Base-by-base conservation (phyloP, 805 yeast genomes). In the Cyberlindnera meyerae region DNA sequence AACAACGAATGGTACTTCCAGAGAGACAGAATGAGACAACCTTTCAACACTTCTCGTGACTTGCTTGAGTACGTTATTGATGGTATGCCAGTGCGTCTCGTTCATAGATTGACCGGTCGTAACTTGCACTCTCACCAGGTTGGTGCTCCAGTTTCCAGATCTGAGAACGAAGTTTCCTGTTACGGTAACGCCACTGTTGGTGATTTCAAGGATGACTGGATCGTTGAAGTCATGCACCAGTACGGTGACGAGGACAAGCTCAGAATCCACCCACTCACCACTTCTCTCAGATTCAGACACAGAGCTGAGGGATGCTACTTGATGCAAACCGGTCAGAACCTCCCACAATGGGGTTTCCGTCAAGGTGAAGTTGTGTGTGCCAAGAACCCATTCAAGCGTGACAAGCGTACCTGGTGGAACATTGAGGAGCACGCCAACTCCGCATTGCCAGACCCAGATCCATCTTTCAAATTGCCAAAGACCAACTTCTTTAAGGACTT, bases 321-420 rank as follows among this genome's bases (percentile, higher is more conserved):
- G 55, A 84, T 89, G 47, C 84, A 90, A 11, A 72, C 93, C 9
- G 97, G 96, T 30, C 64, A 68, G 47, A 58, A 75, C 17, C 79
- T 89, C 55, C 99, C 99, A 14, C 79, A 77, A 13, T 93, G 99
- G 99, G 99, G 98, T 15, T 93, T 90, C 74, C 77, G 87, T 58
- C 99, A 93, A 68, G 95, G 96, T 45, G 99, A 93, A 66, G 90
- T 93, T 46, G 81, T 79, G 2, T 93, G 99, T 65, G 61, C 68
- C 58, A 76, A 73, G 48, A 61, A 68, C 43, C 79, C 87, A 25
- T 82, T 79, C 60, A 65, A 55, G 30, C 78, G 83, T 60, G 95
- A 84, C 56, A 84, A 83, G 66, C 69, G 90, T 52, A 82, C 89
- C 14, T 84, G 93, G 90, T 84, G 93, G 93, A 83, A 82, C 59